Conservation (phyloP, 2,329 filamentous ascomycete genomes). For the Fusarium nurragi region DNA sequence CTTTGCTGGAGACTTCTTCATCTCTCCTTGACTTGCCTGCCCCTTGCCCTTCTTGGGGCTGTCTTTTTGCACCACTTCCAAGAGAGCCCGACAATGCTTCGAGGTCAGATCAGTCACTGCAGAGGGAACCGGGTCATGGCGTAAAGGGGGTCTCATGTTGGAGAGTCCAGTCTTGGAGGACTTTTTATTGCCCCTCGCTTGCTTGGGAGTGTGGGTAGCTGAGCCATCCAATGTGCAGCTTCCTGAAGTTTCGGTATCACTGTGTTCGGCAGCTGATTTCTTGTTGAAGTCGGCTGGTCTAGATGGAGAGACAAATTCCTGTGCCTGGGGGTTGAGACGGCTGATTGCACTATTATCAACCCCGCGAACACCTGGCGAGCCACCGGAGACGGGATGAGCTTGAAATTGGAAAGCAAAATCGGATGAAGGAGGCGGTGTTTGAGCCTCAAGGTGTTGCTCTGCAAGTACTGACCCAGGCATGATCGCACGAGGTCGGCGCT, state of each 20-base stretch:
- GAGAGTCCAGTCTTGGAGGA: neutral
- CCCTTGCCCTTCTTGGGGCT: neutral
- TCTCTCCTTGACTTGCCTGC: neutral
- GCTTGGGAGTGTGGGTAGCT: neutral
- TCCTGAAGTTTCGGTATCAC: neutral
- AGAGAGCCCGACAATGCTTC: constrained; percentile 3
- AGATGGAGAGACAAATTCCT: constrained; percentile 40
- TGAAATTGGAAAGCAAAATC: constrained; percentile 25
- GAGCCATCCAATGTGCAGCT: neutral
- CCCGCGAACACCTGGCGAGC: neutral
- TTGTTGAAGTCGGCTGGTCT: neutral
- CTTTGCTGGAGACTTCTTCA: constrained; percentile 28
- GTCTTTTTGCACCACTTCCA: constrained; percentile 5
- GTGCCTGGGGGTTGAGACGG: constrained; percentile 33
- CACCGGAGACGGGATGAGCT: neutral
- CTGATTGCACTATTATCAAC: constrained; percentile 9
- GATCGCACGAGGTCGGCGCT: constrained; percentile 39
- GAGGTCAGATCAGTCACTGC: neutral
- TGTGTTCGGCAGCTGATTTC: neutral
- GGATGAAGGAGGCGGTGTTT: constrained; percentile 20
- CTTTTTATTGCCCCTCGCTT: neutral
- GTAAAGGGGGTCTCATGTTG: neutral
- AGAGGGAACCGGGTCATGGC: neutral
- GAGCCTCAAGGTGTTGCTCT: constrained; percentile 18
- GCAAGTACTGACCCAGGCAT: constrained; percentile 25